Base-by-base conservation (phyloP, 129 eudicot species). In the Pittosporum tobira region DNA sequence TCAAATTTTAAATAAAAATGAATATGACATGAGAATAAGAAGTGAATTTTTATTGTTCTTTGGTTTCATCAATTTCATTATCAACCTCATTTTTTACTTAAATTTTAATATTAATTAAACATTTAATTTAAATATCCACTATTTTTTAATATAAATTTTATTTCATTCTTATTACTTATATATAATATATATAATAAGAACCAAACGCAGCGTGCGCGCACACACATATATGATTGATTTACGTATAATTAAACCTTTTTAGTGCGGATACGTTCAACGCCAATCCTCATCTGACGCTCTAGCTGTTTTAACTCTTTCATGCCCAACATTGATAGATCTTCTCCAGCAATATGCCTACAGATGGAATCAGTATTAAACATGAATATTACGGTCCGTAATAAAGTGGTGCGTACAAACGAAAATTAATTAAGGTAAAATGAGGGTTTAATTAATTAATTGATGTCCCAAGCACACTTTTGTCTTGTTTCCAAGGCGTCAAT, bases 241-340 rank as follows among this genome's bases (percentile, higher is more conserved):
- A 23, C 0, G 3, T 11, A 6, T 28, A 7, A 31, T 3, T 4
- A 25, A 26, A 72, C 94, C 88, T 81, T 81, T 59, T 72, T 81
- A 63, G 94, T 68, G 59, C 94, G 94, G 57, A 84, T 57, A 27
- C 94, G 88, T 49, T 81, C 94, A n/a, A 72, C 85, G 25, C 88
- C 94, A 34, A 59, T 67, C 80, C 77, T 75, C 57, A 84, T 26
- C 50, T 81, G 94, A 65, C 94, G 84, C 64, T 84, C 94, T 8
- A 84, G 65, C 55, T 81, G 85, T 49, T 81, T 84, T 61, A 84
- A 37, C 49, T 84, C 94, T 72, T 84, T 84, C 85, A 84, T 74
- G 36, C 88, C 88, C 67, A 84, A 45, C 48, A 68, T 52, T 14
- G 74, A 59, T 24, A 84, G 67, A 66, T 84, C 85, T 71, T 84